Base-by-base conservation (phyloP, 345 rosid genomes). In the Euphorbia pulcherrima region DNA sequence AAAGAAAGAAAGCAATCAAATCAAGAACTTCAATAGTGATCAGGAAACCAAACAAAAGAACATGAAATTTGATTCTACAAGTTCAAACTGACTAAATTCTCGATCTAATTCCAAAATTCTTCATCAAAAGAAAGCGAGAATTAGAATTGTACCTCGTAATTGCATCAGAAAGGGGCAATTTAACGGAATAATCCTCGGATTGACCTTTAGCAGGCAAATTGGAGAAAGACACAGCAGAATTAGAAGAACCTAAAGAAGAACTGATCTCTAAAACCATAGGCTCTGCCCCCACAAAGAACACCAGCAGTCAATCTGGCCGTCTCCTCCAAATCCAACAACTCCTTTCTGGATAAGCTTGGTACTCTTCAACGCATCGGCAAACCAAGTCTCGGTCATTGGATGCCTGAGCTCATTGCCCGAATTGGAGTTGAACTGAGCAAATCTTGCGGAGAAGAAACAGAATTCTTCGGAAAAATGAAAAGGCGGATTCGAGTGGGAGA, bases 311-410 rank as follows among this genome's bases (percentile, higher is more conserved):
- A 27, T 68, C 40, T 58, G 69, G 30, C 69, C 52, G 1, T 61
- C 60, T 13, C 59, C 41, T 5, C 52, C 66, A 50, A 30, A 14
- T 17, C 72, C 70, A 48, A 44, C 39, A 6, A 71, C 74, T 37
- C 72, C 78, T 23, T 29, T 69, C 47, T 58, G 81, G 82, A 80
- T 73, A 67, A 79, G 79, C 80, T 79, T 82, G 14, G 86, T 82
- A 61, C 84, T 80, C 78, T 82, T 86, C 67, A 92, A 78, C 52
- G 86, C 93, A 68, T 92, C 97, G 29, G 78, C 82, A 67, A 92
- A 89, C 96, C 93, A 92, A 47, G 76, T 66, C 71, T 89, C 97
- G 1, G 90, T 86, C 83, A 81, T 92, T 2, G 96, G 96, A 26
- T 89, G 90, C 26, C 63, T 78, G 79, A 81, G 73, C 65, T 81